These are phyloP conservation scores for Cryptosporidium sp. DNA, from an alignment of 169 alveolate species.

Conservation along the genomic window DNA sequence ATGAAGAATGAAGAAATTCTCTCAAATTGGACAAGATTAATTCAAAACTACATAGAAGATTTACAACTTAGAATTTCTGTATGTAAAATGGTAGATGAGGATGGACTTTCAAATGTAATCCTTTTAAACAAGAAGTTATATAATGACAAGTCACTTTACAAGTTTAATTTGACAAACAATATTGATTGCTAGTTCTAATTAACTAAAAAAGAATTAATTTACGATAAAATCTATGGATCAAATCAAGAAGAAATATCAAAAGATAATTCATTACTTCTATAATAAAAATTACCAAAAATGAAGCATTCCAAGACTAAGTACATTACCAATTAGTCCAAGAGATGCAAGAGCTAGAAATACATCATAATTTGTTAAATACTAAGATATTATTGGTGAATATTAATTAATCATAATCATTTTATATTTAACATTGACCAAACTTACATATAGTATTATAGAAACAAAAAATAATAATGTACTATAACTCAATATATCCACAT, in stretches of 20 bases:
- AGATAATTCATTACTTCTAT: too few relatives aligned
- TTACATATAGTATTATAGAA: constrained; percentile 56
- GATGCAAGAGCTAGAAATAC: constrained; percentile 36
- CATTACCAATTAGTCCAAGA: constrained; percentile 63
- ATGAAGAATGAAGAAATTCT: not conserved
- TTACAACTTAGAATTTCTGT: constrained; percentile 16
- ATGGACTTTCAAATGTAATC: constrained; percentile 9
- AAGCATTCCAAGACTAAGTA: constrained; percentile 39
- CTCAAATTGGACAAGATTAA: constrained; percentile 23
- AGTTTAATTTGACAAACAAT: not conserved
- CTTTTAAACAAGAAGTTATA: constrained; percentile 19
- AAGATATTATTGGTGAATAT: not conserved
- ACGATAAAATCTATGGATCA: not conserved
- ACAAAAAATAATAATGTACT: constrained; percentile 31
- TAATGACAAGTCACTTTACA: constrained; percentile 50
- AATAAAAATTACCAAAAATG: constrained; percentile 22
- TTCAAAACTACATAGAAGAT: constrained; percentile 25
- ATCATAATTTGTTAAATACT: constrained; percentile 26
- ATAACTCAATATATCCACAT: constrained; percentile 50
- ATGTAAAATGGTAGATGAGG: constrained; percentile 14
- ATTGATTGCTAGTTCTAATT: not conserved
- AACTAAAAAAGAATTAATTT: not conserved
- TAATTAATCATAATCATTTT: not conserved
- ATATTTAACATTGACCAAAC: not conserved
- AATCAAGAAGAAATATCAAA: too few relatives aligned